Conservation (phyloP, 2,329 filamentous ascomycete species). For the Eutypella sp. region DNA sequence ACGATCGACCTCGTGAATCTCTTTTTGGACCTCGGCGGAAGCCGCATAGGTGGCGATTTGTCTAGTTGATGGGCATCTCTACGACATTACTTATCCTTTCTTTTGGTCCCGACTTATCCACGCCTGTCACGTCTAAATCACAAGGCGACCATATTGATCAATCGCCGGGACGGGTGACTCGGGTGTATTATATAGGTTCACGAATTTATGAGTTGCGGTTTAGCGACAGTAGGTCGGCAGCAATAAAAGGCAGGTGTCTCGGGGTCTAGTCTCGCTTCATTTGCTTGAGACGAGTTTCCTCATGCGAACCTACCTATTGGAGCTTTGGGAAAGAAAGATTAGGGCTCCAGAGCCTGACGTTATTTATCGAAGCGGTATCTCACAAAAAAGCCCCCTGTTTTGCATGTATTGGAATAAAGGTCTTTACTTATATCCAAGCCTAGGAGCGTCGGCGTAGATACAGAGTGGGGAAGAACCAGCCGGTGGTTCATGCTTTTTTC, state of each 20-base stretch:
- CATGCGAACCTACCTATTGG: not conserved
- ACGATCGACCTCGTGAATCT: slow-evolving; percentile 48
- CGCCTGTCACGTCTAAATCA: not conserved
- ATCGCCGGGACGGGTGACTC: too few relatives aligned
- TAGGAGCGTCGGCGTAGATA: slow-evolving; percentile 15
- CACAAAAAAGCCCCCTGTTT: slow-evolving; percentile 3
- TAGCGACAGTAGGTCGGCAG: too few relatives aligned
- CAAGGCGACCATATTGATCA: not conserved
- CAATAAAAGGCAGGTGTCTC: too few relatives aligned
- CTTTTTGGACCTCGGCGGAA: slow-evolving; percentile 32
- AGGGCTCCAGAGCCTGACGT: not conserved
- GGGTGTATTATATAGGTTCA: too few relatives aligned
- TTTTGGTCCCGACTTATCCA: not conserved
- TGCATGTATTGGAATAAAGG: slow-evolving; percentile 12
- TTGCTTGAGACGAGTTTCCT: not conserved
- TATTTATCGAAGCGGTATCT: slow-evolving; percentile 10
- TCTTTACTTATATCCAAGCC: too few relatives aligned
- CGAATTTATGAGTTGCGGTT: too few relatives aligned
- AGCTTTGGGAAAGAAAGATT: not conserved
- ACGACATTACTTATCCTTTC: not conserved
- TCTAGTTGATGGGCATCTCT: slow-evolving; percentile 6
- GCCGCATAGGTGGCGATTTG: slow-evolving; percentile 16
- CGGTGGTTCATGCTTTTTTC: too few relatives aligned
- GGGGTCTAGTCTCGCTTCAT: not conserved
- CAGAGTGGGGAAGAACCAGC: too few relatives aligned